These are phyloP conservation scores for Teratosphaeria destructans DNA, from an alignment of 2,329 filamentous ascomycete species.

Conservation along the genomic window DNA sequence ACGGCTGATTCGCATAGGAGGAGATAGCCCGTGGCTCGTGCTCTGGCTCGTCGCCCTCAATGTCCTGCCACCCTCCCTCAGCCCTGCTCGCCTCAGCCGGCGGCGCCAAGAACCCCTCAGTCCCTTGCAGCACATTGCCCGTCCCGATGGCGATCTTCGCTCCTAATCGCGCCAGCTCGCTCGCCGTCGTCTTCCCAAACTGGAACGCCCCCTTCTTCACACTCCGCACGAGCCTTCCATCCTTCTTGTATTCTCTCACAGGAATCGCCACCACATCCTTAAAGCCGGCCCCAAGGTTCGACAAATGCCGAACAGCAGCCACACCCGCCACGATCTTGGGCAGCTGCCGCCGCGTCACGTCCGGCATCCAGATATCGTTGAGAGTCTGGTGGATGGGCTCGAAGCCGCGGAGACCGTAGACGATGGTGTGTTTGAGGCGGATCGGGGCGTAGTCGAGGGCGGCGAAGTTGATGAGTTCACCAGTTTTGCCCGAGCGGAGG, in stretches of 20 bases:
- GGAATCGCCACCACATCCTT: conserved; percentile 80
- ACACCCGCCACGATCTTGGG: conserved; percentile 80
- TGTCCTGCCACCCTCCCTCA: conserved; percentile 32
- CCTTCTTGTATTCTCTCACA: conserved; percentile 84
- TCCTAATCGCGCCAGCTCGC: conserved; percentile 85
- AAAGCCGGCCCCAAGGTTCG: conserved; percentile 82
- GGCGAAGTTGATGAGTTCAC: conserved; percentile 98
- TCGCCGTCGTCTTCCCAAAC: conserved; percentile 88
- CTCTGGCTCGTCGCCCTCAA: conserved; percentile 53
- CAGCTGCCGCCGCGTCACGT: conserved; percentile 81
- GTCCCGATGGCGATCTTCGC: conserved; percentile 92
- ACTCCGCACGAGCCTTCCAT: conserved; percentile 82
- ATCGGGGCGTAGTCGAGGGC: conserved; percentile 83
- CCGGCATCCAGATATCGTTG: conserved; percentile 94
- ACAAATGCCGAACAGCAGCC: conserved; percentile 78
- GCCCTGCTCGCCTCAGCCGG: conserved; percentile 5
- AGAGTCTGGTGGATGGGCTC: conserved; percentile 80
- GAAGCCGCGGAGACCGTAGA: conserved; percentile 86
- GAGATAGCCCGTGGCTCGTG: conserved; percentile 72
- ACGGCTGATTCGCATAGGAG: conserved; percentile 86
- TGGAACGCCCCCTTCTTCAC: conserved; percentile 81
- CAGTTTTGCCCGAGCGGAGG: conserved; percentile 83
- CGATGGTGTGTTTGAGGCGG: conserved; percentile 75
- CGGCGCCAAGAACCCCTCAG: conserved; percentile 62
- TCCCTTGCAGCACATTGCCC: conserved; percentile 81